Conservation (phyloP, 1,139 yeast species). For the Sugiyamaella neomexicana region DNA sequence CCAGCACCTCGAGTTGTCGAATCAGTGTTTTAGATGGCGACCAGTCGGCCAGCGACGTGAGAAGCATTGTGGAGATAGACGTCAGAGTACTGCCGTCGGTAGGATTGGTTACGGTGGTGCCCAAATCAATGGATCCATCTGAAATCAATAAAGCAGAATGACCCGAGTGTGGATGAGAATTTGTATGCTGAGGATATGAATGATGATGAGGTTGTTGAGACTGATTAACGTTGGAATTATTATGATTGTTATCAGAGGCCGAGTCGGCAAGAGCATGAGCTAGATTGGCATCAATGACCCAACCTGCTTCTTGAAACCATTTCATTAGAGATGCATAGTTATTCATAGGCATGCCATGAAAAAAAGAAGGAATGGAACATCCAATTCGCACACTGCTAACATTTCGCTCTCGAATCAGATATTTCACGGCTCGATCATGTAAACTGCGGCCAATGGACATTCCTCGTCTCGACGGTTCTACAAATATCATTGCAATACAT, state of each 20-base stretch:
- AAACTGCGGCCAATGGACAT: conserved; percentile 61
- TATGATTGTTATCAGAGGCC: background rate
- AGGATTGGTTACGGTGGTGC: background rate
- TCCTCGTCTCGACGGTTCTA: conserved; percentile 56
- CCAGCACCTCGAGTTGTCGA: conserved; percentile 59
- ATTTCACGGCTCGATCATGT: conserved; percentile 56
- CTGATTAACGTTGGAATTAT: background rate
- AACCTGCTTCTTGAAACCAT: conserved; percentile 37
- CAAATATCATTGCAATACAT: conserved; percentile 51
- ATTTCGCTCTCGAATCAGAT: conserved; percentile 49
- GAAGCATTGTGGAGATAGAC: conserved; percentile 29
- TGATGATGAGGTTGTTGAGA: background rate
- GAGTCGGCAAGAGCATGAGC: conserved; percentile 25
- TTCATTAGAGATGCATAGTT: conserved; percentile 25
- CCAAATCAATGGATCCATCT: conserved; percentile 2
- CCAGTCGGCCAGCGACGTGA: conserved; percentile 43
- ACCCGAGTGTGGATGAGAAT: conserved; percentile 6
- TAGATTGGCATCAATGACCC: conserved; percentile 32
- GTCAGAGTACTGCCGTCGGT: conserved; percentile 9
- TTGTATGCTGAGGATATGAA: background rate
- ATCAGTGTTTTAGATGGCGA: conserved; percentile 56
- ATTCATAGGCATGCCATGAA: conserved; percentile 43
- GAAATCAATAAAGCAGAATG: conserved; percentile 2
- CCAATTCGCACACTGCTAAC: conserved; percentile 52
- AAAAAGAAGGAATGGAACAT: conserved; percentile 53